These are phyloP conservation scores for Leccinum boreale DNA, from an alignment of 768 basidiomycete species.

Conservation along the genomic window DNA sequence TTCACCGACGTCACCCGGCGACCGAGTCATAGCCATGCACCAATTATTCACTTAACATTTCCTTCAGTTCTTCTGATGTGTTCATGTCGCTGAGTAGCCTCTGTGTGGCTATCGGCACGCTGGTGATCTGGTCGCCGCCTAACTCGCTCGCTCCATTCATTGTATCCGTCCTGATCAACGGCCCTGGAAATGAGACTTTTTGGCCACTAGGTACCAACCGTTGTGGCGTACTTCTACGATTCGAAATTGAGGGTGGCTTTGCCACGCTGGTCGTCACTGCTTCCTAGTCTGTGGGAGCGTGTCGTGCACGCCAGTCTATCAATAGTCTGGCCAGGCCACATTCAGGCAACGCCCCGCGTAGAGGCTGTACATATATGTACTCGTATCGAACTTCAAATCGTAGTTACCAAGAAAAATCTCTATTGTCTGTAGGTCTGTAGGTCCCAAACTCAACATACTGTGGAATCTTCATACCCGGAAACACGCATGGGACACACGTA, in stretches of 20 bases:
- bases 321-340: neutral
- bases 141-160: slow-evolving; percentile 24
- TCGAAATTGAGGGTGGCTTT: slow-evolving; percentile 30
- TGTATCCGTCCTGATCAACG: slow-evolving; percentile 26
- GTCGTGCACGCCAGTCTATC: neutral
- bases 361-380: no score
- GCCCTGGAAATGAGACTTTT: slow-evolving; percentile 33
- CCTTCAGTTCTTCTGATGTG: neutral
- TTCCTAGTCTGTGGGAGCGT: slow-evolving; percentile 28
- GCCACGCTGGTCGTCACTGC: slow-evolving; percentile 32
- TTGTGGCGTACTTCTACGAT: slow-evolving; percentile 30
- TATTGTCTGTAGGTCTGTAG: no score
- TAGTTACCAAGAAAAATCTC: no score
- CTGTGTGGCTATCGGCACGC: slow-evolving; percentile 28
- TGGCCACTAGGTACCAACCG: slow-evolving; percentile 30
- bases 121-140: slow-evolving; percentile 29
- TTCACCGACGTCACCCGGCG: neutral
- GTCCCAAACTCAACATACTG: no score
- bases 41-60: slow-evolving; percentile 18
- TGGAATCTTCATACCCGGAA: no score
- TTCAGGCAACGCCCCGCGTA: no score
- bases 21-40: neutral
- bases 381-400: no score
- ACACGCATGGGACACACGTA: no score
- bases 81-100: slow-evolving; percentile 26